Conservation (phyloP, 495 filamentous ascomycete genomes). For the Podospora pseudopauciseta region DNA sequence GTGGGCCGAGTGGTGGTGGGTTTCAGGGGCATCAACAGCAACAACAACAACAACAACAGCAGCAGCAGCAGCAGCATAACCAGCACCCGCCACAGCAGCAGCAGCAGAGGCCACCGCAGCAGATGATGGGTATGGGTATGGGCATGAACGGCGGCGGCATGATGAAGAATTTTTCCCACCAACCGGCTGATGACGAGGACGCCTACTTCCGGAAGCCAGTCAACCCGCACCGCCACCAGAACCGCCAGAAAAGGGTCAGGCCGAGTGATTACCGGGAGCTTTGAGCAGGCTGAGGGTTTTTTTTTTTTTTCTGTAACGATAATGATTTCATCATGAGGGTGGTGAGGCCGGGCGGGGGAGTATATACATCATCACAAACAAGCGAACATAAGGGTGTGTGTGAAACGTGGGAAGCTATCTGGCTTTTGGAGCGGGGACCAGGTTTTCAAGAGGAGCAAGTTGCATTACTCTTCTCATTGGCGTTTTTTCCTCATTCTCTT, state of each 20-base stretch:
- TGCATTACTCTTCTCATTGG: background rate
- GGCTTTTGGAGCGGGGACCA: no score
- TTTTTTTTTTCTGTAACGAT: background rate
- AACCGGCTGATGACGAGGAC: slow-evolving; percentile 81
- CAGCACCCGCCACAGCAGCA: slow-evolving; percentile 26
- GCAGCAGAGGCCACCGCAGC: slow-evolving; percentile 27
- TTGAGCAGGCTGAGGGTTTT: slow-evolving; percentile 34
- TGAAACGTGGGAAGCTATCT: background rate
- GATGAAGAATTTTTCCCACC: slow-evolving; percentile 54
- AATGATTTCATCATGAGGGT: background rate
- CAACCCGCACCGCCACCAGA: slow-evolving; percentile 88
- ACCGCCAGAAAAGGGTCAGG: slow-evolving; percentile 68
- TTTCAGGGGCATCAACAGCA: slow-evolving; percentile 25
- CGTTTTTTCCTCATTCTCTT: background rate
- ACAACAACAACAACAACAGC: slow-evolving; percentile 16
- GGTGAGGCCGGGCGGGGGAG: no score
- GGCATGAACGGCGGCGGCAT: slow-evolving; percentile 29
- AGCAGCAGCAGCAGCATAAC: slow-evolving; percentile 19
- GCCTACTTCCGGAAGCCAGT: slow-evolving; percentile 95
- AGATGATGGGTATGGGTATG: slow-evolving; percentile 29
- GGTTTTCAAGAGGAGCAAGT: background rate
- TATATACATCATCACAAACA: background rate
- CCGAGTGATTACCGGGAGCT: slow-evolving; percentile 87
- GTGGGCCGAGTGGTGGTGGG: slow-evolving; percentile 18
- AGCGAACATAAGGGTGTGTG: background rate